Conservation (phyloP, 495 filamentous ascomycete species). For the Penicillium daleae region DNA sequence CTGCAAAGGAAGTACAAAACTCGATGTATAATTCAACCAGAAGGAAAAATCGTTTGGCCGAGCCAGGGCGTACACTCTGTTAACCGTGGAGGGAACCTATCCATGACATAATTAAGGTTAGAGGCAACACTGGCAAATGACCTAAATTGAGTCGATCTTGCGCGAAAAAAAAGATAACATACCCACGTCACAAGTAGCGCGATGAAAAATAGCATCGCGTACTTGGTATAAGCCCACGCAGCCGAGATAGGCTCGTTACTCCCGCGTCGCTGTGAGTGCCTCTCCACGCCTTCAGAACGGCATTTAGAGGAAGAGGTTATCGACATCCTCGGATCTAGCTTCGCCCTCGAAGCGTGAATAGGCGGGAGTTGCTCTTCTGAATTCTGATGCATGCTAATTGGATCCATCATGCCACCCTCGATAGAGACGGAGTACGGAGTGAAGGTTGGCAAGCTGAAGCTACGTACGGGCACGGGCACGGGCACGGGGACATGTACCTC, state of each 20-base stretch:
- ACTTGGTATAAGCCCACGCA: constrained; percentile 81
- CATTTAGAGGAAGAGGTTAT: constrained; percentile 4
- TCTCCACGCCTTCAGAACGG: constrained; percentile 19
- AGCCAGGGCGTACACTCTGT: constrained; percentile 72
- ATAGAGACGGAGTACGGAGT: constrained; percentile 45
- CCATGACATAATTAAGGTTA: background rate
- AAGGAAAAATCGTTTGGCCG: constrained; percentile 56
- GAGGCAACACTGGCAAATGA: constrained; percentile 12
- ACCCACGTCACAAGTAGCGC: constrained; percentile 84
- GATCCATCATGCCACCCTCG: constrained; percentile 30
- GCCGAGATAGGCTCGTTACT: constrained; percentile 37
- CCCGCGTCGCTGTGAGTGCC: constrained; percentile 24
- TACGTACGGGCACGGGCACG: constrained; percentile 5
- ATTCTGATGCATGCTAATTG: constrained; percentile 4
- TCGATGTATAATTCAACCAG: constrained; percentile 67
- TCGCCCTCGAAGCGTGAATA: background rate
- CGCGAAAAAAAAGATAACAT: background rate
- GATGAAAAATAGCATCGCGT: constrained; percentile 83
- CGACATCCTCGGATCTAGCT: constrained; percentile 2
- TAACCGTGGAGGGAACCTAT: constrained; percentile 75
- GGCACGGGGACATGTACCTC: background rate
- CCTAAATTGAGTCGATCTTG: background rate
- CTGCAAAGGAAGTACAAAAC: constrained; percentile 79
- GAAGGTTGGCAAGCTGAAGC: constrained; percentile 15
- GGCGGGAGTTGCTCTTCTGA: background rate